Base-by-base conservation (phyloP, 2,329 filamentous ascomycete species). In the Pyrenochaeta sp. region DNA sequence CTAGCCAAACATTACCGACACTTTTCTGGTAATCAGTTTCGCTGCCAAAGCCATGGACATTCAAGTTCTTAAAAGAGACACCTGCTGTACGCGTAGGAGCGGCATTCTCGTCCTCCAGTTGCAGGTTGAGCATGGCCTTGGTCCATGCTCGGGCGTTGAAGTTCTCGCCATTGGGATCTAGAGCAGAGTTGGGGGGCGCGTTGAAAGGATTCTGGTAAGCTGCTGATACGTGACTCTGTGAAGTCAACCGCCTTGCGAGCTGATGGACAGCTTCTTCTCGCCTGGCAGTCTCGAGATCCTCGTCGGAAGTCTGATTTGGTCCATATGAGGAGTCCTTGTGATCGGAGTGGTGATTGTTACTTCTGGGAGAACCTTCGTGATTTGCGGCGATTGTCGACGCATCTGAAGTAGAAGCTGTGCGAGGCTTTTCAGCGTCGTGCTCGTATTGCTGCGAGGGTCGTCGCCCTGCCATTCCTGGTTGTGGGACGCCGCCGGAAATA, bases 11-110 rank as follows among this genome's bases (percentile, higher is more conserved):
- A 52, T 82, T 82, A 50, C 75, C 77, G 6, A 82, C 79, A 60
- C 76, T 80, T 63, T 81, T 81, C 60, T 83, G 81, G 64, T 81
- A 82, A 62, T 83, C 80, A 3, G 79, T 81, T 20, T 76, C 78
- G 44, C 75, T 70, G 41, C 80, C 81, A 54, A 76, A 82, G 23
- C 81, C 81, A 51, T 80, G 77, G n/a, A 78, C 81, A 45, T 77
- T 82, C 30, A 83, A 67, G 41, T 77, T 74, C 35, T 68, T 69
- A 68, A 81, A 83, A 12, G 77, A 73, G 29, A 83, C 63, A 60
- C 80, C 80, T 20, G 80, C 77, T 9, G 79, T 81, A 9, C 80
- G 72, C 6, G 68, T 61, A 4, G 78, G 79, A 7, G 67, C 72
- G 35, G 74, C 76, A 32, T 78, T 72, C 6, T 73, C 67, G 50